Conservation (phyloP, 1,139 yeast genomes). For the Lodderomyces beijingensis region DNA sequence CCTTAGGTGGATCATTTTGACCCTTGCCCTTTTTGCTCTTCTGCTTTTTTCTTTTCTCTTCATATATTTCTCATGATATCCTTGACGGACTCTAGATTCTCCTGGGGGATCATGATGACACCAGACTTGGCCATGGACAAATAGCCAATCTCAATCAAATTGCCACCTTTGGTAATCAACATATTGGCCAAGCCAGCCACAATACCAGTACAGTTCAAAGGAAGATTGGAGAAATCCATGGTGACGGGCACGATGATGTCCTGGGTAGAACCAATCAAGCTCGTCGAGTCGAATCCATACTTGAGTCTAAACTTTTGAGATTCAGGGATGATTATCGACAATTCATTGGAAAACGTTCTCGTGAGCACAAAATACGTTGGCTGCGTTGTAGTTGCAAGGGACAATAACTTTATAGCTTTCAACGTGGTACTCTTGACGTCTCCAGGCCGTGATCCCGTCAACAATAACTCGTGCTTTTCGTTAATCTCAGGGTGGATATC, state of each 20-base stretch:
- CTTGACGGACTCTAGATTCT: constrained; percentile 27
- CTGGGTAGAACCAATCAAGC: constrained; percentile 53
- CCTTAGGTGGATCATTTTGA: neutral
- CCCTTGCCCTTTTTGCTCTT: neutral
- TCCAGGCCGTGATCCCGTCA: constrained; percentile 61
- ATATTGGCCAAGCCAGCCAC: constrained; percentile 63
- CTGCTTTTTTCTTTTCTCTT: neutral
- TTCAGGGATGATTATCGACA: constrained; percentile 52
- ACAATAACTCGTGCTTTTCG: constrained; percentile 36
- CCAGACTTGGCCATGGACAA: constrained; percentile 62
- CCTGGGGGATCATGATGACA: constrained; percentile 56
- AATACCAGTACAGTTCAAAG: constrained; percentile 61
- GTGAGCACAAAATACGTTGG: constrained; percentile 60
- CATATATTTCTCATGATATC: neutral
- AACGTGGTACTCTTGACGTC: constrained; percentile 37
- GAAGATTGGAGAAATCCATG: constrained; percentile 52
- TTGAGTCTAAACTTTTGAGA: constrained; percentile 29
- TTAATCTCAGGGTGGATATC: constrained; percentile 45
- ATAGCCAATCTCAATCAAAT: constrained; percentile 52
- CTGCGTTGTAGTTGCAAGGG: constrained; percentile 19
- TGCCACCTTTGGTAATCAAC: constrained; percentile 31
- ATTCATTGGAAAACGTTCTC: constrained; percentile 48
- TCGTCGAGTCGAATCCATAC: constrained; percentile 41
- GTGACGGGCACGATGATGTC: constrained; percentile 57
- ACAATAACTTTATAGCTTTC: constrained; percentile 29